phyloP scores from a whole-genome alignment of 805 yeast genomes.

The Isabelozyma rhagii region DNA sequence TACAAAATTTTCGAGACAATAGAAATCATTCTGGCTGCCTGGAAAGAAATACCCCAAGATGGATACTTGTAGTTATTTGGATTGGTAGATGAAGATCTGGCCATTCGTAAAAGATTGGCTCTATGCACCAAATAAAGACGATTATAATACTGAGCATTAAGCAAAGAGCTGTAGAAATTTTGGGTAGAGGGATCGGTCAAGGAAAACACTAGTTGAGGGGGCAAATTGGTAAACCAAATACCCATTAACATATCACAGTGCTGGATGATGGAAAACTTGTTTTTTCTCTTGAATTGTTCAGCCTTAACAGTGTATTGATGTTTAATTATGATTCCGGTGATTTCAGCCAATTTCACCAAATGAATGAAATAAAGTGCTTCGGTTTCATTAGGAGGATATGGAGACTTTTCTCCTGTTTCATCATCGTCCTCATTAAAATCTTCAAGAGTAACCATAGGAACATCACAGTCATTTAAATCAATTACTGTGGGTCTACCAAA shows the following conservation, averaged over 20 bases:
- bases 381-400: conserved; percentile 44
- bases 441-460: conserved; percentile 62
- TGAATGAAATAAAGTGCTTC: conserved; percentile 61
- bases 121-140: conserved; percentile 70
- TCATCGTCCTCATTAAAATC: conserved; percentile 58
- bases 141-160: conserved; percentile 70
- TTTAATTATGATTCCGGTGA: conserved; percentile 64
- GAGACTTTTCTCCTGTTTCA: conserved; percentile 17
- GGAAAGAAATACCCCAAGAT: conserved; percentile 79
- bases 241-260: conserved; percentile 77
- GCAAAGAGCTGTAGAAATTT: conserved; percentile 53
- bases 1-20: conserved; percentile 56
- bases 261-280: conserved; percentile 46
- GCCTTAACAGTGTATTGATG: conserved; percentile 72
- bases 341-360: conserved; percentile 63
- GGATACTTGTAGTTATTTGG: conserved; percentile 53
- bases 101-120: conserved; percentile 57
- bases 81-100: conserved; percentile 35
- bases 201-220: conserved; percentile 60
- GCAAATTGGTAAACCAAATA: conserved; percentile 68
- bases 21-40: conserved; percentile 74
- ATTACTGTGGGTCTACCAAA: conserved; percentile 71
- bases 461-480: conserved; percentile 71
- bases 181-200: conserved; percentile 53
- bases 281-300: conserved; percentile 47